phyloP scores from a whole-genome alignment of 306 rosid species.

The Senna tora region DNA sequence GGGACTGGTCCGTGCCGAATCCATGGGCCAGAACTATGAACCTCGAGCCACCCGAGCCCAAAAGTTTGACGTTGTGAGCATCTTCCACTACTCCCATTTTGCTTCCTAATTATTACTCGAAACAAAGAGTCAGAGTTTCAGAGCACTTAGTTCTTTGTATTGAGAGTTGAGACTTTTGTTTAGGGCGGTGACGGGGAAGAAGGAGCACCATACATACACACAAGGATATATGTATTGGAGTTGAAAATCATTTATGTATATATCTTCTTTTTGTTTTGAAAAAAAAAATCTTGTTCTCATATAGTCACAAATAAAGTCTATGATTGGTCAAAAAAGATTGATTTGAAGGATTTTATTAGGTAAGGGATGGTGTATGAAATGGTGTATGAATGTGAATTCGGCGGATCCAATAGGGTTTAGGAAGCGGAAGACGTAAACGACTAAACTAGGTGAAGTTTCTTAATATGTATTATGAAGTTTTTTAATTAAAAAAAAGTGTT shows the following conservation, averaged over 20 bases:
- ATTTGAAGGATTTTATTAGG: neutral
- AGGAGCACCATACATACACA: constrained; percentile 15
- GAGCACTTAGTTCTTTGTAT: no score
- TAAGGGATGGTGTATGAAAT: neutral
- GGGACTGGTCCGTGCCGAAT: constrained; percentile 51
- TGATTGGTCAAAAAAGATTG: neutral
- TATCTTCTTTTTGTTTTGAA: no score
- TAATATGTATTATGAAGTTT: no score
- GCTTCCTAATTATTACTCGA: no score
- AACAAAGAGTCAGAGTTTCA: neutral
- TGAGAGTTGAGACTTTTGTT: no score
- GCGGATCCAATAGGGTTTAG: neutral
- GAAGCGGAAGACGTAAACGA: no score
- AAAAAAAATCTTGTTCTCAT: neutral
- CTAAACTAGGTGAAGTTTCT: no score
- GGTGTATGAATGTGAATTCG: neutral
- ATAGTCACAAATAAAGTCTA: no score
- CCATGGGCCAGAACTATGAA: constrained; percentile 51
- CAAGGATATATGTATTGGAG: neutral
- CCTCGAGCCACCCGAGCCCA: constrained; percentile 44
- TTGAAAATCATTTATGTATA: no score
- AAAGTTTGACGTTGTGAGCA: constrained; percentile 49
- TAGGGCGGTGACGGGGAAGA: neutral
- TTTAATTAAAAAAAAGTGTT: no score
- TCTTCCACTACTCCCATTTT: constrained; percentile 51